phyloP scores from a whole-genome alignment of 495 filamentous ascomycete species.

The Glutinoglossum americanum region DNA sequence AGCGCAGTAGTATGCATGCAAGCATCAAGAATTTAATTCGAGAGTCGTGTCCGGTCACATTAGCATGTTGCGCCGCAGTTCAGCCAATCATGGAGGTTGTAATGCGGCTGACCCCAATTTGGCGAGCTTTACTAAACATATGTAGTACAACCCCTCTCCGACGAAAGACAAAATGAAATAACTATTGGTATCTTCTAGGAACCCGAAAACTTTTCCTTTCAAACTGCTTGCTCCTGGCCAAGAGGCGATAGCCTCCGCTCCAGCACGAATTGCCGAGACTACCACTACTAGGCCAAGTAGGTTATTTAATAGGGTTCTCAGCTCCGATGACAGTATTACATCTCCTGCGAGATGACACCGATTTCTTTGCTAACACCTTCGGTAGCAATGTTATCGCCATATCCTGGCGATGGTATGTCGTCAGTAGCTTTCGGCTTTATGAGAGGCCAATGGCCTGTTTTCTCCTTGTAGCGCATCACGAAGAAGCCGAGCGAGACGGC shows the following conservation, averaged over 20 bases:
- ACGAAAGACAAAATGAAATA: no score
- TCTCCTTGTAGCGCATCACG: constrained; percentile 43
- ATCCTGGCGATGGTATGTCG: not conserved
- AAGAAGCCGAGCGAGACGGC: constrained; percentile 37
- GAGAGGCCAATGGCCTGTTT: constrained; percentile 43
- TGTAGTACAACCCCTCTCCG: no score
- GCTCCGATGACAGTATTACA: no score
- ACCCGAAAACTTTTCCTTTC: no score
- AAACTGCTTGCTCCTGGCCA: not conserved
- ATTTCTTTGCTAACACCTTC: not conserved
- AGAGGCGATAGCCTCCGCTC: not conserved
- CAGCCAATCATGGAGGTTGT: not conserved
- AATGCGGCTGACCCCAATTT: not conserved
- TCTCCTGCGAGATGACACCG: not conserved
- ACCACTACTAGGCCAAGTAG: no score
- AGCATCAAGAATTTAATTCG: no score
- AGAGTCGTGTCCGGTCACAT: no score
- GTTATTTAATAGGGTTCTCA: no score
- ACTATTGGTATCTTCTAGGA: no score
- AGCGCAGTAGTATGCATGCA: no score
- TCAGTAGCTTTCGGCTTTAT: constrained; percentile 15
- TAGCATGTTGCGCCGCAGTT: no score
- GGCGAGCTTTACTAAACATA: not conserved
- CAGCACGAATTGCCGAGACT: no score
- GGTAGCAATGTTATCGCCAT: not conserved